These are phyloP conservation scores for Colletotrichum coccodes DNA, from an alignment of 2,329 filamentous ascomycete genomes.

Conservation along the genomic window DNA sequence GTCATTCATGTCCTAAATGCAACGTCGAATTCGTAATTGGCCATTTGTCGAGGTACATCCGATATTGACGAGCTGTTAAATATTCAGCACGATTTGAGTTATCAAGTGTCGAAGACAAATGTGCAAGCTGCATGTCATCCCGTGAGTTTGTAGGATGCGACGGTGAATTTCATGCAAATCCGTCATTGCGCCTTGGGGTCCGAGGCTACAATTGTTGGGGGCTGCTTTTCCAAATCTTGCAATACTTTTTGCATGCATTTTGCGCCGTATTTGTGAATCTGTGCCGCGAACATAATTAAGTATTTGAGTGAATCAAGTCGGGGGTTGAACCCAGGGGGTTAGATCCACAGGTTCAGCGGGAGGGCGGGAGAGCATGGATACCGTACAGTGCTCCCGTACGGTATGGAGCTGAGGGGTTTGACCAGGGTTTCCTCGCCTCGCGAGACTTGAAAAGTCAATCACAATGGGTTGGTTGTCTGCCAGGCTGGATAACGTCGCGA, in stretches of 20 bases:
- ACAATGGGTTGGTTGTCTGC: conserved; percentile 13
- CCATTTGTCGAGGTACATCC: conserved; percentile 1
- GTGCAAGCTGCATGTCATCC: conserved; percentile 4
- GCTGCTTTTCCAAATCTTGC: not conserved
- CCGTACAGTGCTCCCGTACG: conserved; percentile 30
- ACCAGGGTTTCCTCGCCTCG: conserved; percentile 23
- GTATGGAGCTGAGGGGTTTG: conserved; percentile 18
- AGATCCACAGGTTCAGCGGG: conserved; percentile 31
- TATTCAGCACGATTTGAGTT: not conserved
- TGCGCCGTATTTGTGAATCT: conserved; percentile 7
- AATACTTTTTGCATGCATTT: no score
- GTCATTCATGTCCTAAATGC: conserved; percentile 11
- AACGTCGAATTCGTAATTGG: conserved; percentile 7
- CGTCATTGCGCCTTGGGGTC: not conserved
- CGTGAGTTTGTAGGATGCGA: conserved; percentile 8
- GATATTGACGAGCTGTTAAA: not conserved
- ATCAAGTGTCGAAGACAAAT: not conserved
- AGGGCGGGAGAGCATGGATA: conserved; percentile 31
- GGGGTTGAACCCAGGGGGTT: conserved; percentile 18
- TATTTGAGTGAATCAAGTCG: conserved; percentile 13
- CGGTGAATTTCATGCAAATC: conserved; percentile 19
- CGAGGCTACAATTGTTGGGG: not conserved
- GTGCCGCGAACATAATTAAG: conserved; percentile 4
- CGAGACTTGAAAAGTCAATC: conserved; percentile 14
- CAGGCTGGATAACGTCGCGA: conserved; percentile 10